These are phyloP conservation scores for Penicillium digitatum DNA, from an alignment of 2,329 filamentous ascomycete species.

Conservation along the genomic window DNA sequence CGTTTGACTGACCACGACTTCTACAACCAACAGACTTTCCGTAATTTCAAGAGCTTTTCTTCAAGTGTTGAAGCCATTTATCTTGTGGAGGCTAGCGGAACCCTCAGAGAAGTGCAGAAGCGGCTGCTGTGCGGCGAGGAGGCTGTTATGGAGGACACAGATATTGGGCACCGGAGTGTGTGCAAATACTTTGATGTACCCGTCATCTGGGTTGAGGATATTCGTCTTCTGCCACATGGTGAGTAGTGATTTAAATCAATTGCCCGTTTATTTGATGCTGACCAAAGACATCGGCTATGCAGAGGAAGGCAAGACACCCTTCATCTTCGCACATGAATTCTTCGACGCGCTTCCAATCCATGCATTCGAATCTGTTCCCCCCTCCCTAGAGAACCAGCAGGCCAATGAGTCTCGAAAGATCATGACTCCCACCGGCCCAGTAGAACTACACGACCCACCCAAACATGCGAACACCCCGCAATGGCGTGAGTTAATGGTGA, in stretches of 20 bases:
- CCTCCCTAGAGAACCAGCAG: constrained; percentile 39
- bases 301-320: constrained; percentile 70
- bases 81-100: constrained; percentile 86
- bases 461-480: constrained; percentile 50
- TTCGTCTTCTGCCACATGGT: constrained; percentile 74
- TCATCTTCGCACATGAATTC: constrained; percentile 96
- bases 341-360: constrained; percentile 98
- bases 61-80: constrained; percentile 81
- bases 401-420: constrained; percentile 44
- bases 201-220: constrained; percentile 88
- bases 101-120: constrained; percentile 73
- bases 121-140: constrained; percentile 72
- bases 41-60: constrained; percentile 73
- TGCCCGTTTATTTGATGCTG: background rate
- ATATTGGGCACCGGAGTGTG: constrained; percentile 67
- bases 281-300: background rate
- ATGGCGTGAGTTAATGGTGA: constrained; percentile 81
- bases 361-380: constrained; percentile 74
- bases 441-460: constrained; percentile 43
- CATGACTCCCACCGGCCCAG: constrained; percentile 47
- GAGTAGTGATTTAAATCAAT: constrained; percentile 21
- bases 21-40: constrained; percentile 61
- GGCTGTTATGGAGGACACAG: constrained; percentile 63
- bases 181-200: constrained; percentile 71
- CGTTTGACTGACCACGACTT: constrained; percentile 3